Conservation (phyloP, 148 eudicot species). For the Chenopodium formosanum region DNA sequence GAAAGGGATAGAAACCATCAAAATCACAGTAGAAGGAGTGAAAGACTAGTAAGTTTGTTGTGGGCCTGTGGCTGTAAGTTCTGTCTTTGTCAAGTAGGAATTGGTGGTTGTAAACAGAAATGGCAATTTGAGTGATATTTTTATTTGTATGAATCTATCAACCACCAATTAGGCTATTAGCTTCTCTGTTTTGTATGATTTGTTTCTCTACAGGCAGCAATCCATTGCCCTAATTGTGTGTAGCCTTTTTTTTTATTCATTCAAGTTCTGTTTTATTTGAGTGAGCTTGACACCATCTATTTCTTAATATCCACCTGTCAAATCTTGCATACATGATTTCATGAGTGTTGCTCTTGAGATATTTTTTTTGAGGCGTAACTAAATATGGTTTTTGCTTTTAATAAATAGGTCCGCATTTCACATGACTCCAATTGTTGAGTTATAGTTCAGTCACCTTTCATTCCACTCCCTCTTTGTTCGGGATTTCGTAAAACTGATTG, state of each 20-base stretch:
- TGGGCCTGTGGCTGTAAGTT: conserved; percentile 49
- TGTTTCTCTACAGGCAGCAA: conserved; percentile 35
- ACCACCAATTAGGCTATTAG: conserved; percentile 32
- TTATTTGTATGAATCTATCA: conserved; percentile 30
- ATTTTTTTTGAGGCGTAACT: conserved; percentile 47
- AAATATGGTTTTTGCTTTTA: conserved; percentile 33
- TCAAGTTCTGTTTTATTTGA: conserved; percentile 7
- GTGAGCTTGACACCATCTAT: conserved; percentile 21
- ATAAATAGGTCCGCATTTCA: conserved; percentile 50
- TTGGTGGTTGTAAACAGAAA: conserved; percentile 35
- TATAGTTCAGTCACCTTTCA: conserved; percentile 28
- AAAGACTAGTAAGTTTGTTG: conserved; percentile 2
- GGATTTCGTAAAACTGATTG: conserved; percentile 19
- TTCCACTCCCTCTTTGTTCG: conserved; percentile 17
- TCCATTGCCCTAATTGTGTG: conserved; percentile 35
- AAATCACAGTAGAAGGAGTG: conserved; percentile 10
- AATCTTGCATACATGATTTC: conserved; percentile 23
- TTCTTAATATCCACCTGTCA: conserved; percentile 28
- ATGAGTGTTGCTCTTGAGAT: conserved; percentile 36
- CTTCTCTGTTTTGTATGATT: conserved; percentile 37
- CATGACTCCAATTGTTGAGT: conserved; percentile 38
- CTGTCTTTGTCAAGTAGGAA: conserved; percentile 47
- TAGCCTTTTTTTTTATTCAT: background rate
- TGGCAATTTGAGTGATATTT: conserved; percentile 34
- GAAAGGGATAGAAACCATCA: conserved; percentile 2